Evolutionary conservation across 2,329 filamentous ascomycete species (phyloP), one percentile per base, ranked within the genome.

Genomic region (Trichoderma semiorbis): DNA sequence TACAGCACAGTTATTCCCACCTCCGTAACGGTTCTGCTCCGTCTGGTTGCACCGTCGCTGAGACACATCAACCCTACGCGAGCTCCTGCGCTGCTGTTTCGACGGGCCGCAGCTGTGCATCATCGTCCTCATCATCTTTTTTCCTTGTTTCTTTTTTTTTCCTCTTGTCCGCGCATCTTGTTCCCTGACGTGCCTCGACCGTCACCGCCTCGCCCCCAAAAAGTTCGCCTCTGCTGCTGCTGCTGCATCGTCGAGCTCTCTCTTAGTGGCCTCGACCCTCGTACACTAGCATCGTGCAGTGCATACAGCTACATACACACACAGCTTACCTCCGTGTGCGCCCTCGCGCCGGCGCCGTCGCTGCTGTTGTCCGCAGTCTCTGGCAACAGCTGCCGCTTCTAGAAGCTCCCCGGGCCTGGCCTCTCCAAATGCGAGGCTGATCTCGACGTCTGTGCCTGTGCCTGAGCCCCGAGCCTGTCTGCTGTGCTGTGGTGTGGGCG

Each of bases 321-420:
- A 57, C 39, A 61, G 55, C 55, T 30, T 21, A 32, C 30, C 66
- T 61, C n/a, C 39, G 55, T 61, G 66, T 69, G 65, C 65, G 65
- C 65, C 65, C 65, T 68, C 65, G 65, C 66, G 64, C 64, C 55
- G 32, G 65, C 64, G 24, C 65, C 36, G 18, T 57, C 39, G 39
- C 67, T 63, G 53, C 50, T 61, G 66, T 50, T 12, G 64, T 58
- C 64, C 26, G 47, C 50, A 26, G 30, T 61, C 30, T 50, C 65
- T 60, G 53, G 65, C 65, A 68, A 47, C 68, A 70, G 58, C 58
- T 63, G 60, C 68, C 57, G 28, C 68, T 70, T 70, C 68, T 63
- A 70, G 58, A 70, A 62, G 58, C 60, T 64, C 47, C 43, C 47
- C 61, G 66, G 55, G 66, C 36, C 55, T 50, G 28, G 8, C 16